A percentile compares a stretch with the other conserved stretches of the same genome.
Evolutionary conservation across 768 basidiomycete species (phyloP).

Genomic region (Mycena chlorophos): DNA sequence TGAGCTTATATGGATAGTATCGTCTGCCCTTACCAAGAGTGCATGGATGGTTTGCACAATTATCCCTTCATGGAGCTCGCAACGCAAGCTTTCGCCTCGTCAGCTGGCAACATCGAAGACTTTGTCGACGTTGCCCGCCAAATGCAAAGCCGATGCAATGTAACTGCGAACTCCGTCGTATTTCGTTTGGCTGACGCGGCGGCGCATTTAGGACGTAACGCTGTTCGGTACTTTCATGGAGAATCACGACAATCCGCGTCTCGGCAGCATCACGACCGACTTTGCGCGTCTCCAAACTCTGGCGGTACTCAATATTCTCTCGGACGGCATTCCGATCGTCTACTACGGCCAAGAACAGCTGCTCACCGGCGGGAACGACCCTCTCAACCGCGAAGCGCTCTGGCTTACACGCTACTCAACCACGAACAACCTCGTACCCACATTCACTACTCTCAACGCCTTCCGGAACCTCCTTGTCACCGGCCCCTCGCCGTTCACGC

Average conservation of each 20-base stretch:
- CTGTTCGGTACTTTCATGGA: constrained; percentile 57
- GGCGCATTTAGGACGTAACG: constrained; percentile 22
- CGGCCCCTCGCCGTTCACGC: constrained; percentile 42
- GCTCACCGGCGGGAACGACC: constrained; percentile 48
- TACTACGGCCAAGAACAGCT: constrained; percentile 63
- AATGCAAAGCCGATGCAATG: constrained; percentile 41
- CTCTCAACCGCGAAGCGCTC: constrained; percentile 57
- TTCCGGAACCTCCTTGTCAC: constrained; percentile 41
- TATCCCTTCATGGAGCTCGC: constrained; percentile 53
- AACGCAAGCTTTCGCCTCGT: constrained; percentile 47
- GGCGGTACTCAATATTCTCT: constrained; percentile 40
- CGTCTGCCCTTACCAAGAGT: constrained; percentile 39
- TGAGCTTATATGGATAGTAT: constrained; percentile 18
- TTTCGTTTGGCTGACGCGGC: background rate
- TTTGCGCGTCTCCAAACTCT: constrained; percentile 33
- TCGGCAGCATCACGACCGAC: constrained; percentile 47
- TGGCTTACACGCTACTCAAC: constrained; percentile 50
- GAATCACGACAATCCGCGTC: constrained; percentile 60
- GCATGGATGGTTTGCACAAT: constrained; percentile 51
- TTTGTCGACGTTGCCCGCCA: constrained; percentile 21
- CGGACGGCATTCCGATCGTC: constrained; percentile 60
- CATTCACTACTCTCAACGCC: constrained; percentile 34
- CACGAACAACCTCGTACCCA: constrained; percentile 39
- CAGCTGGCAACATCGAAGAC: constrained; percentile 43
- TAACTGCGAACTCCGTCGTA: background rate